Evolutionary conservation across 1,284 basidiomycete genomes (phyloP).

Genomic region (Stygiomarasmius scandens): DNA sequence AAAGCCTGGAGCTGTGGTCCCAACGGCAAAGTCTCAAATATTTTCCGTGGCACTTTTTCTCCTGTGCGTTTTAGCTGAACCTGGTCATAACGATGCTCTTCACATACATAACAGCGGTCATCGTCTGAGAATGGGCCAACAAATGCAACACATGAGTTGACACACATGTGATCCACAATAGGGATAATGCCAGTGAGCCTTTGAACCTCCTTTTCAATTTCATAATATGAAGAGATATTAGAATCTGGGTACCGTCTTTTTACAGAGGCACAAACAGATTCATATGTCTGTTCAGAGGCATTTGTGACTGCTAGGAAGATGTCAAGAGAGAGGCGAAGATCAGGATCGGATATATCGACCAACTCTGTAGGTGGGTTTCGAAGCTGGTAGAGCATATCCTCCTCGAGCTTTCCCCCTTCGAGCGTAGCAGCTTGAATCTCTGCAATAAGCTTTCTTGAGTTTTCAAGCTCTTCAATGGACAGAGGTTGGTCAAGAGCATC

Average conservation of each 20-base stretch:
- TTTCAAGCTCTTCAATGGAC: too few species aligned
- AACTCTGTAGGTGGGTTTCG: constrained; percentile 25
- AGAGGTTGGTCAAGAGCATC: too few species aligned
- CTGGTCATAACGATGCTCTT: constrained; percentile 23
- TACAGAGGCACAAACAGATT: neutral
- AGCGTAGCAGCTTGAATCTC: constrained; percentile 11
- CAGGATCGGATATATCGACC: constrained; percentile 26
- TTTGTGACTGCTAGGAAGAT: constrained; percentile 24
- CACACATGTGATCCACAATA: constrained; percentile 32
- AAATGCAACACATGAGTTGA: constrained; percentile 29
- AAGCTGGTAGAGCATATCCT: constrained; percentile 25
- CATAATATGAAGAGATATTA: constrained; percentile 25
- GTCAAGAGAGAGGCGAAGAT: constrained; percentile 27
- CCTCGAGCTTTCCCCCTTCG: constrained; percentile 23
- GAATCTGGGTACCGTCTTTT: constrained; percentile 12
- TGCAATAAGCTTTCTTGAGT: too few species aligned
- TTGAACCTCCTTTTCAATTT: constrained; percentile 22
- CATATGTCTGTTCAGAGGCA: constrained; percentile 21
- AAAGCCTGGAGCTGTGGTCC: constrained; percentile 28
- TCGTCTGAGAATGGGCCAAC: constrained; percentile 26
- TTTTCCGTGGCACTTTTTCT: constrained; percentile 9
- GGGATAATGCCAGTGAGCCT: constrained; percentile 27
- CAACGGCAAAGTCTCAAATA: constrained; percentile 23
- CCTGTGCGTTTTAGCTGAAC: neutral
- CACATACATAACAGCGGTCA: constrained; percentile 25